A percentile compares a stretch with the other conserved stretches of the same genome.
These are phyloP conservation scores for Heimioporus sp. DNA, from an alignment of 768 basidiomycete species.

Conservation along the genomic window DNA sequence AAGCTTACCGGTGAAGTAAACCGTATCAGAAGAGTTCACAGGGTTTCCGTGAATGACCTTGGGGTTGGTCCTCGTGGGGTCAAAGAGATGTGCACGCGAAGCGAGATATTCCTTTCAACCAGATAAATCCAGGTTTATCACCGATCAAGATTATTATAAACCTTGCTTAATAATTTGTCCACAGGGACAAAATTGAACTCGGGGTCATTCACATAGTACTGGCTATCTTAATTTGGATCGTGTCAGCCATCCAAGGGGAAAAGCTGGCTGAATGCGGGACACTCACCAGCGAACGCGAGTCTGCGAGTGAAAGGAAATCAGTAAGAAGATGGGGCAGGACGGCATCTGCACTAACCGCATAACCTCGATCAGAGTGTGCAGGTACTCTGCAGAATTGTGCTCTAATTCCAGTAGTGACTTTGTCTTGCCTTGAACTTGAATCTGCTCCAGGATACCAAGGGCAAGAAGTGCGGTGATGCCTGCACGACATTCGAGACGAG, in stretches of 20 bases:
- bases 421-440: slow-evolving; percentile 72
- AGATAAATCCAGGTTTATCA: background rate
- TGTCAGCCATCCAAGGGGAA: background rate
- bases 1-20: slow-evolving; percentile 79
- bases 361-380: slow-evolving; percentile 85
- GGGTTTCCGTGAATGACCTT: slow-evolving; percentile 77
- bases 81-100: slow-evolving; percentile 75
- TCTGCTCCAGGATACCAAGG: slow-evolving; percentile 85
- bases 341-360: slow-evolving; percentile 52
- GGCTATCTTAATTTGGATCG: slow-evolving; percentile 52
- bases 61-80: slow-evolving; percentile 63
- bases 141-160: slow-evolving; percentile 21
- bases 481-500: slow-evolving; percentile 20
- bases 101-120: slow-evolving; percentile 74
- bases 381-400: slow-evolving; percentile 87
- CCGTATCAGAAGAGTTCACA: slow-evolving; percentile 84
- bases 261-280: background rate
- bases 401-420: slow-evolving; percentile 74
- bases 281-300: slow-evolving; percentile 71
- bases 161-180: slow-evolving; percentile 81
- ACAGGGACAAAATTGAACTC: slow-evolving; percentile 76
- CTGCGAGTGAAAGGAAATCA: slow-evolving; percentile 29
- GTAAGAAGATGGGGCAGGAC: background rate
- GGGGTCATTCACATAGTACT: slow-evolving; percentile 92
- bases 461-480: slow-evolving; percentile 91